These are phyloP conservation scores for Aschersonia sp. DNA, from an alignment of 2,329 filamentous ascomycete genomes.

Conservation along the genomic window DNA sequence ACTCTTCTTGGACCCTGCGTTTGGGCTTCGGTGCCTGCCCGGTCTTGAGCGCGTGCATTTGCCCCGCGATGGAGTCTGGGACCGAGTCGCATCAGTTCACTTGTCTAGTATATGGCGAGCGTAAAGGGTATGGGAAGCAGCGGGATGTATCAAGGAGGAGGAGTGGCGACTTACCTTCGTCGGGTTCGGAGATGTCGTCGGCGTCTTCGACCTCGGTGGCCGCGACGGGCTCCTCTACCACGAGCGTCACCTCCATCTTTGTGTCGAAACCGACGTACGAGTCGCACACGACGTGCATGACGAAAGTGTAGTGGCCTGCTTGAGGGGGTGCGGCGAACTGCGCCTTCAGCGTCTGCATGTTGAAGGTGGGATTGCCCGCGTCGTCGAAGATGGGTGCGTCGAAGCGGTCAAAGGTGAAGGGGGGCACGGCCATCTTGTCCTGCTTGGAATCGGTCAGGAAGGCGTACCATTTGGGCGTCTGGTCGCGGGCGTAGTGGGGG, in stretches of 20 bases:
- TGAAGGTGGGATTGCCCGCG: slow-evolving; percentile 75
- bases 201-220: slow-evolving; percentile 68
- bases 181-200: slow-evolving; percentile 94
- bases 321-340: slow-evolving; percentile 93
- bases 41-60: slow-evolving; percentile 78
- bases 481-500: slow-evolving; percentile 79
- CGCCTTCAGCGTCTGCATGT: slow-evolving; percentile 92
- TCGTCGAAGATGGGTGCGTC: slow-evolving; percentile 76
- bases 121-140: no score
- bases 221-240: slow-evolving; percentile 80
- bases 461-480: slow-evolving; percentile 83
- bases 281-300: slow-evolving; percentile 87
- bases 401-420: slow-evolving; percentile 88
- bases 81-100: neutral
- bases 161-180: slow-evolving; percentile 60
- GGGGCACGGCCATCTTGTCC: slow-evolving; percentile 90
- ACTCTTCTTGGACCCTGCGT: slow-evolving; percentile 42
- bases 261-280: slow-evolving; percentile 91
- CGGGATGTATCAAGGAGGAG: no score
- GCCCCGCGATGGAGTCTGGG: slow-evolving; percentile 74
- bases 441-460: slow-evolving; percentile 92
- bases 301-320: slow-evolving; percentile 84
- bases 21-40: slow-evolving; percentile 46
- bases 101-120: no score
- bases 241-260: slow-evolving; percentile 77